Evolutionary conservation across 768 basidiomycete species (phyloP), one percentile per base, ranked within the genome.

Genomic region (Cystobasidiopsis lactophilus): DNA sequence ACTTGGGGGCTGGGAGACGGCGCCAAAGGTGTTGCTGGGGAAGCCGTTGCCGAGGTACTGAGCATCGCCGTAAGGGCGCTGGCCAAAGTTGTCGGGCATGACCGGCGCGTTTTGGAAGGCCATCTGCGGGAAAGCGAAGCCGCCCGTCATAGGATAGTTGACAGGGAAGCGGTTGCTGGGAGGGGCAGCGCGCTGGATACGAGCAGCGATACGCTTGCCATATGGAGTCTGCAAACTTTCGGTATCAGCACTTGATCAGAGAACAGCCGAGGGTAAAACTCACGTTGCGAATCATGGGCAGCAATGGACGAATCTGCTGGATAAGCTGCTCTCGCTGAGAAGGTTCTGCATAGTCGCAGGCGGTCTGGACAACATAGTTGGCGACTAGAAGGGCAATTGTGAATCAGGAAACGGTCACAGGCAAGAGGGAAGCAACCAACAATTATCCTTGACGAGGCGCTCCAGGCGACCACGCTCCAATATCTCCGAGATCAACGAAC

Each of bases 131-230:
- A 24, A 47, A 29, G 45, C 24, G 24, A 47, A 47, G 14, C n/a
- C 45, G 23, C 45, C 45, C 24, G n/a, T 10, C 23, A 47, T 31
- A 23, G 45, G 24, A 27, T 47, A 30, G 23, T 23, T 24, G 7
- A 30, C 16, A 29, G 29, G 14, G n/a, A 23, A 29, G 5, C 26
- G 45, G 29, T 11, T 26, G 11, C 45, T 26, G 16, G 16, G 23
- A 29, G 45, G 45, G 4, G 45, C 14, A 29, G 24, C 88, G 53
- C 91, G 84, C 68, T 93, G 89, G 51, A 96, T 72, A 70, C 95
- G 95, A 72, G 88, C 89, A 68, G 95, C 91, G 63, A 98, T 98
- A 40, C 93, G 80, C 72, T 98, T 98, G 60, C 93, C 93, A 62
- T 98, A 98, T 5, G 93, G 93, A 10, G 93, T 98, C 45, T 47